Conservation (phyloP, 1,284 basidiomycete species). For the Trametes versicolor region DNA sequence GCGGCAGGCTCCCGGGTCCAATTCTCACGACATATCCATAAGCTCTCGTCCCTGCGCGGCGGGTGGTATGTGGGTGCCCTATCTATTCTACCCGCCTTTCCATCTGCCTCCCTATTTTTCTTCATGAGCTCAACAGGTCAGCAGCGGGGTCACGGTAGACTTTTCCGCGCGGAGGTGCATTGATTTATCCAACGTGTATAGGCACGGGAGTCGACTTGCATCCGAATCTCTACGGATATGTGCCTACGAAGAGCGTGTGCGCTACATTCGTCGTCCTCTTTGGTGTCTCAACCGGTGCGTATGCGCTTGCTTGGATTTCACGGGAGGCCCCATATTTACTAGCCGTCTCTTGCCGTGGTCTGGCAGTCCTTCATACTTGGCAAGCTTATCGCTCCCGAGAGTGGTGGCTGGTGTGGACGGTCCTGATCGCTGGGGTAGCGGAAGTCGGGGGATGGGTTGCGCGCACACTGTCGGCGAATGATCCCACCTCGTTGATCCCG, state of each 20-base stretch:
- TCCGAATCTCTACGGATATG: conserved; percentile 33
- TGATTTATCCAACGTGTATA: too few relatives aligned
- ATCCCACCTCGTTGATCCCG: conserved; percentile 38
- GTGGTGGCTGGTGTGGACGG: conserved; percentile 54
- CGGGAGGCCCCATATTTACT: too few relatives aligned
- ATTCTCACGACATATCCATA: too few relatives aligned
- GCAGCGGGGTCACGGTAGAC: too few relatives aligned
- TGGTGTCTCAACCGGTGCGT: conserved; percentile 33
- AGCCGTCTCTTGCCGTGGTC: not conserved
- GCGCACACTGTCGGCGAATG: conserved; percentile 47
- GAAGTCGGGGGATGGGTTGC: conserved; percentile 54
- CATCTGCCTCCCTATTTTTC: not conserved
- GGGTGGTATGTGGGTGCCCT: too few relatives aligned
- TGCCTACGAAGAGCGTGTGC: conserved; percentile 32
- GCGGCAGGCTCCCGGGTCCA: too few relatives aligned
- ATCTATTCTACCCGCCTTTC: too few relatives aligned
- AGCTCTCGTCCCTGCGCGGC: too few relatives aligned
- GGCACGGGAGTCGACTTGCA: not conserved
- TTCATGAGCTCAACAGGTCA: not conserved
- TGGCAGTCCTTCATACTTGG: conserved; percentile 17
- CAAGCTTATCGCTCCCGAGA: conserved; percentile 45
- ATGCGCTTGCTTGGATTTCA: not conserved
- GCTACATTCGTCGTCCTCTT: conserved; percentile 37
- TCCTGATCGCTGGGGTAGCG: conserved; percentile 45
- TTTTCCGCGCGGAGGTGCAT: too few relatives aligned